These are phyloP conservation scores for Cinnamomum chago DNA, from an alignment of 164 flowering plant genomes.

Conservation along the genomic window DNA sequence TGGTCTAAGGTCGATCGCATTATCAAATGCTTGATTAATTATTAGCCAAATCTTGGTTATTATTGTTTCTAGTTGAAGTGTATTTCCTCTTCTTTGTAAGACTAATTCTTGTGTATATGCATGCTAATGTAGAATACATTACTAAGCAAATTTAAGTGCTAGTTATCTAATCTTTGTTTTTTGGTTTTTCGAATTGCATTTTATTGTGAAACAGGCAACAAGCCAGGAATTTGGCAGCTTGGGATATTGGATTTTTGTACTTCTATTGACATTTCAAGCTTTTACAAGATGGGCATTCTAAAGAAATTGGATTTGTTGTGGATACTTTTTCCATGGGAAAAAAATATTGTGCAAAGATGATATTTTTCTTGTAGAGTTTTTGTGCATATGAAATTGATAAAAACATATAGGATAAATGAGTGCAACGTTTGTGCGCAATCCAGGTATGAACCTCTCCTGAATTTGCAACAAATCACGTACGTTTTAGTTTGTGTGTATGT, in stretches of 20 bases:
- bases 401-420: no score
- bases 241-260: conserved; percentile 49
- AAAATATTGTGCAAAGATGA: background rate
- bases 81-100: background rate
- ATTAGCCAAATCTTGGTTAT: no score
- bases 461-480: no score
- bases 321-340: background rate
- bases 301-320: conserved; percentile 12
- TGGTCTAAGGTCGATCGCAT: background rate
- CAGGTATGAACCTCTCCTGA: no score
- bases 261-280: conserved; percentile 51
- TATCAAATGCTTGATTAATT: no score
- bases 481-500: no score
- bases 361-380: conserved; percentile 1
- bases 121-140: background rate
- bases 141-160: background rate
- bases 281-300: conserved; percentile 49
- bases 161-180: conserved; percentile 1
- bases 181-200: conserved; percentile 14
- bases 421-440: no score
- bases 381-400: background rate
- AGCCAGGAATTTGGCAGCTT: conserved; percentile 44
- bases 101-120: no score
- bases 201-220: conserved; percentile 48
- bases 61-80: no score